Base-by-base conservation (phyloP, 73 alveolate species). In the Durusdinium trenchii region DNA sequence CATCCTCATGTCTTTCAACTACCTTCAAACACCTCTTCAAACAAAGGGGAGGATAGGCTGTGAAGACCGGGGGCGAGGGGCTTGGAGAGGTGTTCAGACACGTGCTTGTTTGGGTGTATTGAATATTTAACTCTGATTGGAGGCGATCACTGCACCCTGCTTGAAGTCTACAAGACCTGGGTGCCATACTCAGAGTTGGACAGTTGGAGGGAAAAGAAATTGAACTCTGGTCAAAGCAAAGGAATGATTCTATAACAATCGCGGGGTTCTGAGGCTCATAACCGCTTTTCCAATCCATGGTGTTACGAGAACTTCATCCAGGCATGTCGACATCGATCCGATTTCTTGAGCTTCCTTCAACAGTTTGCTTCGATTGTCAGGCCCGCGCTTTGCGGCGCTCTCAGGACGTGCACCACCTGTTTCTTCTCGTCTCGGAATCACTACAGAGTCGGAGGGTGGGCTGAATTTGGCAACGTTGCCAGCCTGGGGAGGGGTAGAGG, bases 291-390 rank as follows among this genome's bases (percentile, higher is more conserved):
- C 89, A 99, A 99, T 93, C 99, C 99, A n/a, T 99, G 99, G 99
- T 99, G 99, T 99, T 99, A 99, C 99, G 99, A 99, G 60, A 99
- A 99, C 99, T 99, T 99, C 98, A 99, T 99, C 83, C 99, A 99
- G 99, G 99, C 99, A 36, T 99, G 99, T 18, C 69, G 48, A 32
- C n/a, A 28, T 64, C 79, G 28, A 18, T 28, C 42, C 45, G 42
- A 64, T 38, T 16, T 28, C 12, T 6, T 64, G 23, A 28, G 45
- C 28, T 28, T 6, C 9, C 42, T 9, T 38, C 79, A 9, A 54
- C 23, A 50, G 18, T 38, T 46, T 43, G 46, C 91, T n/a, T n/a
- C 20, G 3, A 20, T 12, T 7, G 61, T 26, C 60, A 92, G 98
- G 98, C 98, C 52, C 98, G 98, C 64, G 98, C 98, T 35, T 79